Evolutionary conservation across 2,329 filamentous ascomycete genomes (phyloP), one percentile per base, ranked within the genome.

Genomic region (Pseudocercospora musae): DNA sequence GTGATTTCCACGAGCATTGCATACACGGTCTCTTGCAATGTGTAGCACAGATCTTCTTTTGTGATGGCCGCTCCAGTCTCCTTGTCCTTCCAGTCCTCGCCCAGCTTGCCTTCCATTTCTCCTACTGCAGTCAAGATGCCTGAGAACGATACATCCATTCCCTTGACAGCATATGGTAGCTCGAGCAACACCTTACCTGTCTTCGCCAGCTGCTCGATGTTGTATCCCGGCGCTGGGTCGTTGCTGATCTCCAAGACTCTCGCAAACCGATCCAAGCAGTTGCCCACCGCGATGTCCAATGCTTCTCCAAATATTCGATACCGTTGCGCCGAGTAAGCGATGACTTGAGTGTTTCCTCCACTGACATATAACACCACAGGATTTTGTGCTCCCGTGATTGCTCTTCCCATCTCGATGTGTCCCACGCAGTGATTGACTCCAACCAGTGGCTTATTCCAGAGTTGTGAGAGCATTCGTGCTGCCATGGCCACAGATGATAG

Each of bases 1-100:
- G 95, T 99, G 70, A 97, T 99, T 80, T 99, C 95, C 1, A 99
- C 95, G 48, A 99, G 81, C 95, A 99, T 99, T 3, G 94, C 91
- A 74, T 87, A 99, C 10, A 98, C 87, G 0, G 94, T 98, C 78
- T 99, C 95, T 77, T 99, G 95, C 60, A 99, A 82, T 4, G 89
- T 92, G 77, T 97, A 98, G 77, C 95, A 99, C 48, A 99, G 79
- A 73, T 98, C 93, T 63, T 87, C 92, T 4, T 87, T 85, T 0
- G 91, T 96, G 59, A 96, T 85, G 5, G 82, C 74, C 63, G 85
- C 81, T 25, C 84, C 84, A 1, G 79, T 79, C n/a, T 79, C 73
- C 11, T 75, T 78, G 63, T 80, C 81, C 56, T 53, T 70, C 72
- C 67, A 72, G 62, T 65, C 68, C 68, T 63, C 37, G 4, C 80